Evolutionary conservation across 2,329 filamentous ascomycete species (phyloP), one percentile per base, ranked within the genome.

Genomic region (Hypoxylon sp.): DNA sequence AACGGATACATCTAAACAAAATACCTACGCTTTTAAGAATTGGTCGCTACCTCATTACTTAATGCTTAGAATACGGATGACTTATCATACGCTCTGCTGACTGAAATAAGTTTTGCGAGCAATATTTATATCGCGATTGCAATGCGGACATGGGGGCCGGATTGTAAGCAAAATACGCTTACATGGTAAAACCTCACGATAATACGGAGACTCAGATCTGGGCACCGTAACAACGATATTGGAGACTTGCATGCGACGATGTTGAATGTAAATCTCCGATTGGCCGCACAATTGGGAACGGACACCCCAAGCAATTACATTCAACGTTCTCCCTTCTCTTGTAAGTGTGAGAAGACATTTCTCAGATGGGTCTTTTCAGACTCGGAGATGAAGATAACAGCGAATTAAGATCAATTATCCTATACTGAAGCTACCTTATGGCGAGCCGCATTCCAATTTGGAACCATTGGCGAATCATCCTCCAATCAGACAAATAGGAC

Each of bases 191-290:
- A 34, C 39, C 34, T 68, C 62, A 56, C 59, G 65, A 68, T 68
- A 53, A 65, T 47, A 65, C 61, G 58, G 61, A 63, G 45, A 57
- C 27, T 30, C 37, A 45, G 59, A 65, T 55, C 55, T 39, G 21
- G 29, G 45, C 51, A 62, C 55, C 43, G 46, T 54, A 55, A 55
- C 59, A 60, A 50, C 39, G 47, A 50, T 57, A 45, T 55, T 46
- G 37, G 59, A 56, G 59, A 43, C 47, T 63, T 62, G 66, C 59
- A 63, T 63, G 58, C 47, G 60, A 58, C 60, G 67, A 69, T 58
- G 63, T 59, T 27, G 32, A 63, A 61, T 48, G 21, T 55, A 69
- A 69, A 67, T 67, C 52, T 64, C 63, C 67, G 67, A 67, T 69
- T 69, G 67, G 63, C 41, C 34, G 21, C 50, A 25, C 56, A 51